Base-by-base conservation (phyloP, 129 eudicot species). In the Cynara cardunculus region DNA sequence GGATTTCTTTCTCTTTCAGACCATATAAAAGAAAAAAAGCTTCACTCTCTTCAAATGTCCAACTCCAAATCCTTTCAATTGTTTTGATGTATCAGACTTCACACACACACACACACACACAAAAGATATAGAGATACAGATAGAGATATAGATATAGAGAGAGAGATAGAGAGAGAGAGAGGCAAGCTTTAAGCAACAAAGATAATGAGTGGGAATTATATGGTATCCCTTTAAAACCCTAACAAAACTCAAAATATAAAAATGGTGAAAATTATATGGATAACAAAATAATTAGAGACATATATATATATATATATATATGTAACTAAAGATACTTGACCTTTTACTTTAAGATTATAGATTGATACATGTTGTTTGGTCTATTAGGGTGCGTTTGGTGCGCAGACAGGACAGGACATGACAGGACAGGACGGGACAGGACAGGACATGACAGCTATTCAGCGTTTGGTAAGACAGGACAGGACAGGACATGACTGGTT, bases 161-260 rank as follows among this genome's bases (percentile, higher is more conserved):
- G 81, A 59, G 77, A 66, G 81, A 59, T 74, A 66, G 82, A 80
- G 77, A 53, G 74, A 71, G 89, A 80, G 86, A 87, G 74, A 64
- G 77, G 77, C 62, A 71, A 81, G 80, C 90, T 90, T 90, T 90
- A 89, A 91, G 87, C 90, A 89, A 89, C 95, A 91, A 88, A 88
- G 94, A 94, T 88, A 91, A 89, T 91, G 97, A 94, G 95, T 91
- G 93, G 91, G 95, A 94, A 94, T 91, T 91, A 93, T 93, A 83
- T 66, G 92, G 91, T 87, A 80, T 87, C 87, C 90, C 95, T 94
- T 88, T 88, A 84, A 91, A 89, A 85, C 88, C 89, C 88, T 85
- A 69, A 73, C 46, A 21, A 71, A 44, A 49, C 49, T 53, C 9
- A 28, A 56, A 44, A 86, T 65, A 13, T 9, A 73, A 35, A 34